phyloP scores from a whole-genome alignment of 1,284 basidiomycete species.

The Heterobasidion occidentale region DNA sequence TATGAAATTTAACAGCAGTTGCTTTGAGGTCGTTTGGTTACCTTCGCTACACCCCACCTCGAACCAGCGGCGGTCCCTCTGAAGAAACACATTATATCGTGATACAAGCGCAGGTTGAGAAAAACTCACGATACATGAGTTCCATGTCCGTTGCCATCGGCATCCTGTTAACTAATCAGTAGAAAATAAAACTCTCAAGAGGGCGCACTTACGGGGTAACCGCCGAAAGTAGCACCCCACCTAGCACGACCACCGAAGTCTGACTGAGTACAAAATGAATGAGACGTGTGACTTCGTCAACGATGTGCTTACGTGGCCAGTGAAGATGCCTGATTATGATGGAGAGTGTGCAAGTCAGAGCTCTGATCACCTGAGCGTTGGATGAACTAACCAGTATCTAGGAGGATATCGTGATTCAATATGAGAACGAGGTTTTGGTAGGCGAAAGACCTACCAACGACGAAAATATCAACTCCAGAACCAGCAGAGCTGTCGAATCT shows the following conservation, averaged over 20 bases:
- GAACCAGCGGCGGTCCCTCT: slow-evolving; percentile 44
- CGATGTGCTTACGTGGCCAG: slow-evolving; percentile 34
- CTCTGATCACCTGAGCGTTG: too few relatives aligned
- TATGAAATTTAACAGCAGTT: background rate
- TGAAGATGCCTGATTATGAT: slow-evolving; percentile 39
- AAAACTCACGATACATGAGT: slow-evolving; percentile 31
- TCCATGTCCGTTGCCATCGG: slow-evolving; percentile 52
- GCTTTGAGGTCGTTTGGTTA: background rate
- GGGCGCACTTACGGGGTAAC: slow-evolving; percentile 11
- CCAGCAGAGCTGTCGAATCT: slow-evolving; percentile 23
- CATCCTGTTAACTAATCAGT: slow-evolving; percentile 35
- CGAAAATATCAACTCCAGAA: slow-evolving; percentile 24
- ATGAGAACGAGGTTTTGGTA: background rate
- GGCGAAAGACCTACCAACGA: slow-evolving; percentile 20
- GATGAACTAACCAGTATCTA: slow-evolving; percentile 17
- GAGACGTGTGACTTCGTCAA: background rate
- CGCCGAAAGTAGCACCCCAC: slow-evolving; percentile 50
- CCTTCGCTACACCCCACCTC: slow-evolving; percentile 65
- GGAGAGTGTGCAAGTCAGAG: background rate
- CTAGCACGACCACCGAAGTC: slow-evolving; percentile 66
- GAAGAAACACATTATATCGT: slow-evolving; percentile 32
- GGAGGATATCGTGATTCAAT: background rate
- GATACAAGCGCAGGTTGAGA: background rate
- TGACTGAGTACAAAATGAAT: slow-evolving; percentile 15
- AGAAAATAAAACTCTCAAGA: background rate